Evolutionary conservation across 2,329 filamentous ascomycete genomes (phyloP), one percentile per base, ranked within the genome.

Genomic region (Fusarium pilosicola): DNA sequence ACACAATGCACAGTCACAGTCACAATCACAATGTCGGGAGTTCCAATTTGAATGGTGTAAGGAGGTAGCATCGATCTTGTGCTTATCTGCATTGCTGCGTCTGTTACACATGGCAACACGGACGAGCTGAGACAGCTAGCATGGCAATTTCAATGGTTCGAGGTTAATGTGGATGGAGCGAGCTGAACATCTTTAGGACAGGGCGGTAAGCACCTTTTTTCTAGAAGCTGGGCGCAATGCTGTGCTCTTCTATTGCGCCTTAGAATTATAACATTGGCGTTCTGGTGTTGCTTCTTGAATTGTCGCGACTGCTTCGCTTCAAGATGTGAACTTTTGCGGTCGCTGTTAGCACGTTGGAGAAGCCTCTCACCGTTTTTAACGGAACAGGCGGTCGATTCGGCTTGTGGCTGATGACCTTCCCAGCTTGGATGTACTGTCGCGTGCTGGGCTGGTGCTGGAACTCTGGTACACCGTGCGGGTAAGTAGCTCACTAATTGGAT

Each of bases 51-150:
- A 67, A 58, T 46, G 34, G 58, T 67, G 62, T 30, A 30, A 26
- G 36, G 8, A 65, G 41, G 52, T 60, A 36, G 39, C 45, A 66
- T 73, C 55, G 70, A 74, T 74, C 65, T 73, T 73, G 70, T 74
- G 58, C 63, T 59, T 51, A 62, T 49, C 56, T 70, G 42, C 56
- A 32, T 52, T 58, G 63, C 34, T 72, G 32, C 59, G 51, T 34
- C 44, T 51, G 63, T 68, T 58, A 54, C 45, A 65, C 62, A 74
- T 41, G 52, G 58, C 62, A 55, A 60, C 39, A 30, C 44, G 36
- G 57, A 62, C 44, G 44, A 73, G 60, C 62, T 74, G 71, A 73
- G 71, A 68, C 62, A 58, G 30, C 39, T 56, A 51, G 42, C 56
- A 63, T 68, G 26, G 52, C 44, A 59, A 38, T 55, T 42, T 55